Base-by-base conservation (phyloP, 257 asterid genomes). In the Penstemon newberryi region DNA sequence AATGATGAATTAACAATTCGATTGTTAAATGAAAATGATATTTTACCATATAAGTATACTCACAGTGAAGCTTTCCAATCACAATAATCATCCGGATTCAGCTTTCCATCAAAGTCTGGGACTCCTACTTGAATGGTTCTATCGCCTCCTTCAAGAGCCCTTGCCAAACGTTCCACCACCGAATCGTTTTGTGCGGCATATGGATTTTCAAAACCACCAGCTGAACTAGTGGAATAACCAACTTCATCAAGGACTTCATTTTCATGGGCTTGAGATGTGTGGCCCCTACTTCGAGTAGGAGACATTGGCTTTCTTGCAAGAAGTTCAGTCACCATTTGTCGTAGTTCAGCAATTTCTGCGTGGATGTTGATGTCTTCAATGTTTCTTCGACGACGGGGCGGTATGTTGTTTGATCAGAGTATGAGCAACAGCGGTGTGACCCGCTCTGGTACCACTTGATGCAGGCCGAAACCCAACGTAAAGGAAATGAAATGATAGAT, bases 371-470 rank as follows among this genome's bases (percentile, higher is more conserved):
- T 4, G 13, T 5, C 59, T 3, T 54, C 38, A 6, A 54, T 4
- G 9, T 54, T 54, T 54, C 59, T 54, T n/a, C 59, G 38, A 18
- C 38, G 59, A 54, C 37, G 59, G 36, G 59, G 59, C 10, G 37
- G 37, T 6, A 54, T 54, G 13, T 54, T 19, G 25, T 19, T 19
- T 54, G 37, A 54, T 54, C 59, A 54, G 36, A 54, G 59, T 54
- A n/a, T 54, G 59, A 54, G 36, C 59, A 54, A n/a, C 37, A 19
- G 7, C 10, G 10, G 15, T 33, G 38, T 13, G 59, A 54, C 10
- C 37, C 4, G 59, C 6, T 54, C 37, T 54, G 59, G 37, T 54
- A 54, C 59, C 25, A 19, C 25, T 19, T 19, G 25, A 19, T 19
- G 25, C 25, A 0, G 25, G 25, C 25, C 25, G 25, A 19, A 19